Base-by-base conservation (phyloP, 495 filamentous ascomycete genomes). In the Xylaria sp. region DNA sequence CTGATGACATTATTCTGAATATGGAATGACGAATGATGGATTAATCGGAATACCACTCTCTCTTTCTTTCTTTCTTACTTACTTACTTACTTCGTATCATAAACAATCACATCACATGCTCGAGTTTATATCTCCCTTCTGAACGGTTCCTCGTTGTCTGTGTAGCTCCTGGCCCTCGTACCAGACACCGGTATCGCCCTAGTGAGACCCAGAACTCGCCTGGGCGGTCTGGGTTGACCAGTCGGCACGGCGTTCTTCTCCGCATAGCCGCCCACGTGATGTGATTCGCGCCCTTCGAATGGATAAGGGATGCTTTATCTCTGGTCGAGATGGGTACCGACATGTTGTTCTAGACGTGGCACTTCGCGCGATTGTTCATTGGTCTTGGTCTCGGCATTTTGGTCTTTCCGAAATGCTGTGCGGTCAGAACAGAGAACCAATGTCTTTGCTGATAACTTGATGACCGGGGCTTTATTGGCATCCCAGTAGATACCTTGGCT, bases 251-350 rank as follows among this genome's bases (percentile, higher is more conserved):
- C 19, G 11, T 43, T 67, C n/a, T 33, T 55, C 43, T 63, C 55
- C 68, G 37, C 31, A 61, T 35, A 12, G 4, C 68, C 68, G 68
- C 68, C 58, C 68, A 70, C 58, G 68, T 70, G 68, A 70, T 33
- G 68, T 70, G 68, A 70, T 33, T 33, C 12, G 12, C 26, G 37
- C 29, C 41, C 19, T 61, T 26, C 7, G 19, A n/a, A 67, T n/a
- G 17, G 14, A 33, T 43, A 5, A 4, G 14, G 14, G 3, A 21
- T 37, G 21, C 57, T 37, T 35, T 59, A 59, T 59, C 57, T 37
- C 8, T 37, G 5, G 19, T 40, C 2, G 9, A 21, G 33, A 59
- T 37, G 29, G 57, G 11, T 59, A 37, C 33, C 3, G 57, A 59
- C 29, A 59, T 59, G 57, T 7, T 35, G 57, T 59, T 59, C 33